phyloP scores from a whole-genome alignment of 768 basidiomycete genomes.

The Macrocybe gigantea region DNA sequence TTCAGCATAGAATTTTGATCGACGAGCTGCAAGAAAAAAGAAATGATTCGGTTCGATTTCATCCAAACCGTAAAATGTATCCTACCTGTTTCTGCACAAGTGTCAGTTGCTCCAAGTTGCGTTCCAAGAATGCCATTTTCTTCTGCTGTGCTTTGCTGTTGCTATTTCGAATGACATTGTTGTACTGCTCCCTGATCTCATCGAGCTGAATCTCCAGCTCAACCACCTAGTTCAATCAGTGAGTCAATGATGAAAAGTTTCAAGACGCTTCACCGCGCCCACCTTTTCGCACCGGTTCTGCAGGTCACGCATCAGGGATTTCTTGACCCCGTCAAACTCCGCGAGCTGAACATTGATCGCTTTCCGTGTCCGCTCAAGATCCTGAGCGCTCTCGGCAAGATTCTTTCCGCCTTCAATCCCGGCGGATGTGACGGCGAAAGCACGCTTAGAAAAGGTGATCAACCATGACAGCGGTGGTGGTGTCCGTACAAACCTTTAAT shows the following conservation, averaged over 20 bases:
- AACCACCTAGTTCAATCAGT: slow-evolving; percentile 62
- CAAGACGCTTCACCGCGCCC: slow-evolving; percentile 10
- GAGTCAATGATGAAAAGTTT: slow-evolving; percentile 7
- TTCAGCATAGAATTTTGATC: slow-evolving; percentile 97
- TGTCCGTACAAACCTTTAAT: slow-evolving; percentile 65
- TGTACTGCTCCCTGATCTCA: slow-evolving; percentile 98
- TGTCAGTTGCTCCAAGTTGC: slow-evolving; percentile 93
- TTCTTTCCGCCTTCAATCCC: slow-evolving; percentile 97
- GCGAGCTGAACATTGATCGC: slow-evolving; percentile 97
- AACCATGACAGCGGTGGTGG: slow-evolving; percentile 2
- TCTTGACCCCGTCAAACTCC: slow-evolving; percentile 98
- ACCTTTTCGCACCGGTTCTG: slow-evolving; percentile 99
- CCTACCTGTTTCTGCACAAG: slow-evolving; percentile 93
- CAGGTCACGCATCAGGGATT: slow-evolving; percentile 96
- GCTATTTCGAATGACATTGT: slow-evolving; percentile 96
- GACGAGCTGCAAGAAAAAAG: slow-evolving; percentile 65
- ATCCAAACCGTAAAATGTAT: slow-evolving; percentile 3
- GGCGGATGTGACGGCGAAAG: slow-evolving; percentile 94
- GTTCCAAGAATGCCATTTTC: slow-evolving; percentile 98
- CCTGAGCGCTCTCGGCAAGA: slow-evolving; percentile 94
- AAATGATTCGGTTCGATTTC: slow-evolving; percentile 6
- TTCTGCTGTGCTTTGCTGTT: slow-evolving; percentile 98
- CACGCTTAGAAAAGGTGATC: slow-evolving; percentile 53
- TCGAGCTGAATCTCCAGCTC: slow-evolving; percentile 98
- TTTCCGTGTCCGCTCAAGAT: slow-evolving; percentile 94